These are phyloP conservation scores for Ustilago shanxiensis DNA, from an alignment of 1,284 basidiomycete genomes.

Conservation along the genomic window DNA sequence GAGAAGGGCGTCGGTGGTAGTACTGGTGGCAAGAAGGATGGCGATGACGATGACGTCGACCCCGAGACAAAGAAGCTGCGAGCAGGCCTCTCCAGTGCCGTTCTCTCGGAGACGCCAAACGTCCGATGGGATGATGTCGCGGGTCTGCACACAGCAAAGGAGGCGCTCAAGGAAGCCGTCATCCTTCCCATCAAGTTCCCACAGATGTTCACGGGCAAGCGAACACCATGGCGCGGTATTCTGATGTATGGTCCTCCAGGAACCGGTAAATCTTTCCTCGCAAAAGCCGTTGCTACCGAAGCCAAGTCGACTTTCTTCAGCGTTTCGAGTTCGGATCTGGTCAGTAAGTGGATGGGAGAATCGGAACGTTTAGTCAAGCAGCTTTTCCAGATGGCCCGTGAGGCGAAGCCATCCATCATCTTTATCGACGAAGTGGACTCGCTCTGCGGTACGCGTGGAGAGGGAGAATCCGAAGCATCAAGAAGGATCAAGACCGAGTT, in stretches of 20 bases:
- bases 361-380: conserved; percentile 96
- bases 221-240: conserved; percentile 96
- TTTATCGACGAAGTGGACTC: conserved; percentile 99
- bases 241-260: conserved; percentile 84
- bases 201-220: conserved; percentile 96
- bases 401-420: conserved; percentile 96
- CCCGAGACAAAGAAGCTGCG: conserved; percentile 95
- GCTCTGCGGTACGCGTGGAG: conserved; percentile 91
- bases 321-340: conserved; percentile 92
- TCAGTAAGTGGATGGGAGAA: conserved; percentile 99
- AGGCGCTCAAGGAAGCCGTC: conserved; percentile 96
- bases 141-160: conserved; percentile 92
- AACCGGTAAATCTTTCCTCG: conserved; percentile 79
- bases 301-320: conserved; percentile 98
- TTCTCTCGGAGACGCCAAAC: conserved; percentile 93
- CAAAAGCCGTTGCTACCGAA: conserved; percentile 98
- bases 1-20: conserved; percentile 76
- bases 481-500: conserved; percentile 99
- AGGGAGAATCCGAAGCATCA: conserved; percentile 95
- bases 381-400: conserved; percentile 94
- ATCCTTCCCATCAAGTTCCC: conserved; percentile 99
- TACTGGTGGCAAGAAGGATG: conserved; percentile 78
- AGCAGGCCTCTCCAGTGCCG: conserved; percentile 86
- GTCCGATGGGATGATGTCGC: conserved; percentile 99
- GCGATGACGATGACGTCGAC: conserved; percentile 82